Evolutionary conservation across 2,329 filamentous ascomycete genomes (phyloP).

Genomic region (Pseudocercospora ulei): DNA sequence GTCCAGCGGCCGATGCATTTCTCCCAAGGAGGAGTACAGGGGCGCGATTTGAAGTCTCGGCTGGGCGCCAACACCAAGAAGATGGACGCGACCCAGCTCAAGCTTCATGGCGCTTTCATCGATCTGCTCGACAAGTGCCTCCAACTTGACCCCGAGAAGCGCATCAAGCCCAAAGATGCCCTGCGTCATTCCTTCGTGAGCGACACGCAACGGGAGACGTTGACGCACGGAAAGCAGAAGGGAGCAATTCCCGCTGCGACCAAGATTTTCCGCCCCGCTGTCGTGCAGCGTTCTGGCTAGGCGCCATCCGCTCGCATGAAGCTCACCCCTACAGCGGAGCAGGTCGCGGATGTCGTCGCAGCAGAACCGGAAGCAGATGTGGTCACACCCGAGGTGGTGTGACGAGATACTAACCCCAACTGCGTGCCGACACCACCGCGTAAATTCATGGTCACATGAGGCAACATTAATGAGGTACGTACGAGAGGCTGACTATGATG

Average conservation of each 20-base stretch:
- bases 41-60: conserved; percentile 68
- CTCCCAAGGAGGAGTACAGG: conserved; percentile 49
- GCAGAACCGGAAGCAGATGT: no score
- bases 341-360: no score
- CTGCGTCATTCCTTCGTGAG: conserved; percentile 77
- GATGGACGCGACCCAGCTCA: conserved; percentile 62
- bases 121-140: conserved; percentile 84
- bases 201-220: conserved; percentile 15
- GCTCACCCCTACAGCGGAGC: not conserved
- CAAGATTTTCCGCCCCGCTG: conserved; percentile 15
- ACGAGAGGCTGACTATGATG: no score
- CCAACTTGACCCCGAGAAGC: conserved; percentile 81
- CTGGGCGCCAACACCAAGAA: conserved; percentile 58
- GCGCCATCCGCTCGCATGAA: conserved; percentile 5
- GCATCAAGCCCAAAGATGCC: conserved; percentile 76
- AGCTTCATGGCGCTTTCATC: conserved; percentile 71
- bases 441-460: no score
- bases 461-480: no score
- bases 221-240: conserved; percentile 14
- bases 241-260: conserved; percentile 1
- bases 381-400: no score
- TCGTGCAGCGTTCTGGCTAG: conserved; percentile 21
- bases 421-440: no score
- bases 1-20: conserved; percentile 57
- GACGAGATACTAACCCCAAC: no score